These are phyloP conservation scores for Colletotrichum trifolii DNA, from an alignment of 2,329 filamentous ascomycete species.

Conservation along the genomic window DNA sequence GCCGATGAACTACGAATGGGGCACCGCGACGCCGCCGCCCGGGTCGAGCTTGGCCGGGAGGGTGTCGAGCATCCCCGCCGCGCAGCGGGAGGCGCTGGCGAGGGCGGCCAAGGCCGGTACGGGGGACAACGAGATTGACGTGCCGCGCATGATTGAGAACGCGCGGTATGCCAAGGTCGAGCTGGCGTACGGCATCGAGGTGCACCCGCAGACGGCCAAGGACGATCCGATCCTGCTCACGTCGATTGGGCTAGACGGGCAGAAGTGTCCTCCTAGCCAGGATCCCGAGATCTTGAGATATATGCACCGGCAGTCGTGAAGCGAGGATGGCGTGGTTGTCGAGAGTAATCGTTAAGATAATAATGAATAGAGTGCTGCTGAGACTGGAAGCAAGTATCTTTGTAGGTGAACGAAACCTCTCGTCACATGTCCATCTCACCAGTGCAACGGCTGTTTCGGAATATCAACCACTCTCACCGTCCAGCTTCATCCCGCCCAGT, in stretches of 20 bases:
- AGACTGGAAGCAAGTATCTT: too few species aligned
- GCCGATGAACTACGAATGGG: conserved; percentile 41
- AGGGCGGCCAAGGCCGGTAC: conserved; percentile 27
- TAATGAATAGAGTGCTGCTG: too few species aligned
- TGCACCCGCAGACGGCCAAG: conserved; percentile 53
- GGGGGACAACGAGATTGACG: conserved; percentile 32
- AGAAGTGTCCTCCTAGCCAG: conserved; percentile 53
- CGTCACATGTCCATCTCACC: too few species aligned
- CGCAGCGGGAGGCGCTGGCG: conserved; percentile 38
- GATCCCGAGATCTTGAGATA: conserved; percentile 46
- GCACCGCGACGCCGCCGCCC: conserved; percentile 32
- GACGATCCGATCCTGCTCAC: conserved; percentile 51
- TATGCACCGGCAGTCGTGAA: conserved; percentile 6
- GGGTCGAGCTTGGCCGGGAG: conserved; percentile 31
- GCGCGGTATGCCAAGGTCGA: conserved; percentile 27
- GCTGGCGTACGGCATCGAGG: conserved; percentile 44
- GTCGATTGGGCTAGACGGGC: conserved; percentile 40
- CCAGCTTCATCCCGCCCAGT: too few species aligned
- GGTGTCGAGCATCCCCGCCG: conserved; percentile 38
- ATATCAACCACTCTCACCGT: too few species aligned
- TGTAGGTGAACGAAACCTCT: too few species aligned
- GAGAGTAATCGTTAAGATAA: too few species aligned
- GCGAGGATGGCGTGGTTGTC: not conserved
- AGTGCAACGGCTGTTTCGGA: too few species aligned
- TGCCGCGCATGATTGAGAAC: conserved; percentile 31